These are phyloP conservation scores for Russula ochroleuca DNA, from an alignment of 768 basidiomycete species.

Conservation along the genomic window DNA sequence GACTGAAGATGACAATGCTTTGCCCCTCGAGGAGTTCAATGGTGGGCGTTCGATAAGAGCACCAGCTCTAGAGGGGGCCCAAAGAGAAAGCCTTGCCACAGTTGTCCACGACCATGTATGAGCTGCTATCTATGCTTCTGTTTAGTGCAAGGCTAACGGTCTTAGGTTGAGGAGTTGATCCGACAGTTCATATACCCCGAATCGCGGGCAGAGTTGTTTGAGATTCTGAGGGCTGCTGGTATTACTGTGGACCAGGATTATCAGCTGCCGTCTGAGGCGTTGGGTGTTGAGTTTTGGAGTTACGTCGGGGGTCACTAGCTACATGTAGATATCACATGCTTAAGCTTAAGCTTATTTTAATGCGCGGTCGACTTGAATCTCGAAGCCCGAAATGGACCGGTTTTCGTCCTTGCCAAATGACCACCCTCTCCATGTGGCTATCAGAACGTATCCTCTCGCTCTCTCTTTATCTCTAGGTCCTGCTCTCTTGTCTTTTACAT, in stretches of 20 bases:
- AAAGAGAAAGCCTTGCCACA: slow-evolving; percentile 42
- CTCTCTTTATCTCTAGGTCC: slow-evolving; percentile 67
- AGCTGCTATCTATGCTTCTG: slow-evolving; percentile 4
- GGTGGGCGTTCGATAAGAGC: not conserved
- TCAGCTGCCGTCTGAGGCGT: slow-evolving; percentile 27
- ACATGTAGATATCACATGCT: not conserved
- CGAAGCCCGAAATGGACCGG: not conserved
- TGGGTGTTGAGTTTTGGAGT: slow-evolving; percentile 62
- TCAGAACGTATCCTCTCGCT: slow-evolving; percentile 64
- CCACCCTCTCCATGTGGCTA: slow-evolving; percentile 54
- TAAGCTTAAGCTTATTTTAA: not conserved
- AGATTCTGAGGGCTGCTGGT: slow-evolving; percentile 44
- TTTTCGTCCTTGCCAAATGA: slow-evolving; percentile 28
- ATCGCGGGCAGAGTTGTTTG: slow-evolving; percentile 63
- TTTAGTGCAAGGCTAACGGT: not conserved
- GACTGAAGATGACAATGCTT: slow-evolving; percentile 42
- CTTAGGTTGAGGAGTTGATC: slow-evolving; percentile 54
- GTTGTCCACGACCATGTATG: slow-evolving; percentile 61
- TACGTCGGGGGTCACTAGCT: slow-evolving; percentile 34
- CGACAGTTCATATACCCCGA: slow-evolving; percentile 67
- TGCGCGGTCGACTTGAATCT: no score
- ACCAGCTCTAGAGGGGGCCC: not conserved
- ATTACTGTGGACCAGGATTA: slow-evolving; percentile 34
- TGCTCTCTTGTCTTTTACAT: slow-evolving; percentile 51
- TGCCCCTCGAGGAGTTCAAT: slow-evolving; percentile 25